Conservation (phyloP, 208 protist genomes). For the Leishmania tropica region DNA sequence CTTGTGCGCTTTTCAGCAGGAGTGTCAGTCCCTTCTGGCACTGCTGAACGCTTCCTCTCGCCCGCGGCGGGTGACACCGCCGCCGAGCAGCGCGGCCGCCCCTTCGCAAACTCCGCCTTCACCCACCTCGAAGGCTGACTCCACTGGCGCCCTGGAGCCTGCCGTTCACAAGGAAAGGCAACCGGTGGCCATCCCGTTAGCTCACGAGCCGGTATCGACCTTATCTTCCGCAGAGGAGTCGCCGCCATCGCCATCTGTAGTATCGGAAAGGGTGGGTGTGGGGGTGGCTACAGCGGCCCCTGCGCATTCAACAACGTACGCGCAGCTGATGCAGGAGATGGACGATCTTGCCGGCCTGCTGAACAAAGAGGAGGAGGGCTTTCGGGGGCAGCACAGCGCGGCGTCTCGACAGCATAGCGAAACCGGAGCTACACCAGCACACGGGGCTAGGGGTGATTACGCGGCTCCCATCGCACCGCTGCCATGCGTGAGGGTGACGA, state of each 20-base stretch:
- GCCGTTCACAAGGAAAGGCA: not conserved
- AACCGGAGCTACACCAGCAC: not conserved
- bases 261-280: not conserved
- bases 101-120: not conserved
- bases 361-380: slow-evolving; percentile 5
- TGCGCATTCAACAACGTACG: slow-evolving; percentile 18
- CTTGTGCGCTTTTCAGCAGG: slow-evolving; percentile 34
- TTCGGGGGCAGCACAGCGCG: not conserved
- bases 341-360: slow-evolving; percentile 23
- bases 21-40: slow-evolving; percentile 38
- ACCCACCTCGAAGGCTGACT: not conserved
- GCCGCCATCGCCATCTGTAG: not conserved
- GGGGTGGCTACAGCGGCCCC: not conserved
- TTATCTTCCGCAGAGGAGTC: not conserved
- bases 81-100: not conserved
- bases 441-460: not conserved
- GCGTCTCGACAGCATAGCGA: not conserved
- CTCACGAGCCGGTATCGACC: not conserved
- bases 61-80: not conserved
- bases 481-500: not conserved
- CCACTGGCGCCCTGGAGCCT: not conserved
- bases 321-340: slow-evolving; percentile 30
- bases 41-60: slow-evolving; percentile 16
- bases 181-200: not conserved
- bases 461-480: not conserved